These are phyloP conservation scores for Mucor circinelloides DNA, from an alignment of 371 early-diverging fungal genomes.

Conservation along the genomic window DNA sequence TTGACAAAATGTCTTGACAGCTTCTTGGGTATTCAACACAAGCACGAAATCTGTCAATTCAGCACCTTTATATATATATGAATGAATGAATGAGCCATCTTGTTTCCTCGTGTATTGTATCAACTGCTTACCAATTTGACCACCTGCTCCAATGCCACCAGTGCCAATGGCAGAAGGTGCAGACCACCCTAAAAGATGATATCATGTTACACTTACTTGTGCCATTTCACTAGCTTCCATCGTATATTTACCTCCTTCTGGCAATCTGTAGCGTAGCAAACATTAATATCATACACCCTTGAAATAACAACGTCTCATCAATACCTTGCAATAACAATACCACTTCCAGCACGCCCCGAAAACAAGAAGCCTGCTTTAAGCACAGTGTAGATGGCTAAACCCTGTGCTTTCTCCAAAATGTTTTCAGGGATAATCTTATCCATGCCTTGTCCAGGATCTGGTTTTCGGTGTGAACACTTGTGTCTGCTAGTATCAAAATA, in stretches of 20 bases:
- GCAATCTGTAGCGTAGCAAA: constrained; percentile 25
- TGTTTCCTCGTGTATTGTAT: neutral
- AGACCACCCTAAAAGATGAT: constrained; percentile 62
- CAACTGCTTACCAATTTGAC: constrained; percentile 73
- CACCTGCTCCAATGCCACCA: constrained; percentile 87
- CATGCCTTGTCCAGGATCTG: constrained; percentile 66
- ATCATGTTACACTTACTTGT: constrained; percentile 6
- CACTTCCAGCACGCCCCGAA: constrained; percentile 91
- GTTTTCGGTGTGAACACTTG: neutral
- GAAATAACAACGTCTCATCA: too few relatives aligned
- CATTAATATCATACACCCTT: neutral
- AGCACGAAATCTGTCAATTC: constrained; percentile 95
- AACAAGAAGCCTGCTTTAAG: constrained; percentile 93
- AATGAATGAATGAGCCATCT: too few relatives aligned
- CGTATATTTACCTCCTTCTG: constrained; percentile 40
- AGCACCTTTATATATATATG: constrained; percentile 54
- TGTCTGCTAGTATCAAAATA: neutral
- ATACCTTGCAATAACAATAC: constrained; percentile 86
- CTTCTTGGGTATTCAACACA: constrained; percentile 83
- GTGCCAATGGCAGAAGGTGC: constrained; percentile 81
- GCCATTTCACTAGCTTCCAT: neutral
- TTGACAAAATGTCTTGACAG: constrained; percentile 89
- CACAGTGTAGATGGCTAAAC: constrained; percentile 91
- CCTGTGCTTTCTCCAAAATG: constrained; percentile 81
- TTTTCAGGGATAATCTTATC: constrained; percentile 78